Percentiles rank a stretch among this genome's conserved stretches.
These are phyloP conservation scores for Ailanthus altissimus DNA, from an alignment of 345 rosid genomes.

Conservation along the genomic window DNA sequence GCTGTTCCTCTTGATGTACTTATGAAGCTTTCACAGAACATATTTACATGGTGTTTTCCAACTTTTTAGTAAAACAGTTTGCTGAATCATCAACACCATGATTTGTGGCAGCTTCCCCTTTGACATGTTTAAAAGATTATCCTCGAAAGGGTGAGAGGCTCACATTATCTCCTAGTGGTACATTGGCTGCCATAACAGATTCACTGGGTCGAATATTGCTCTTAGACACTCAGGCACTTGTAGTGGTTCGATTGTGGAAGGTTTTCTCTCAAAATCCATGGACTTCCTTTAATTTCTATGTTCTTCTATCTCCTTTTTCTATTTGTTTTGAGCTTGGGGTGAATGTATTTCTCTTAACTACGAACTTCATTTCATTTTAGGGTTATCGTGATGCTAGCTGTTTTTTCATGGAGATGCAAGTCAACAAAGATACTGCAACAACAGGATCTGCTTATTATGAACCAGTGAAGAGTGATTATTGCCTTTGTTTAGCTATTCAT, in stretches of 20 bases:
- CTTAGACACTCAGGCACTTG: slow-evolving; percentile 93
- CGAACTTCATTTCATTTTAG: slow-evolving; percentile 34
- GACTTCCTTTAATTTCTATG: neutral
- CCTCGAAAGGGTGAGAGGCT: slow-evolving; percentile 96
- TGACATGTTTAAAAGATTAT: slow-evolving; percentile 93
- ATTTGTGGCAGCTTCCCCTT: slow-evolving; percentile 70
- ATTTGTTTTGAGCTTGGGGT: neutral
- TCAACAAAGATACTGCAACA: slow-evolving; percentile 49
- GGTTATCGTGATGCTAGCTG: slow-evolving; percentile 98
- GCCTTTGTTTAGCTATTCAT: slow-evolving; percentile 93
- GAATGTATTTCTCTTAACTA: neutral
- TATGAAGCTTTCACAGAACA: neutral
- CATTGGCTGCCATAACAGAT: slow-evolving; percentile 96
- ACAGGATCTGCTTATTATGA: slow-evolving; percentile 49
- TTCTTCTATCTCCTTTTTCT: neutral
- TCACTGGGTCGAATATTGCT: slow-evolving; percentile 96
- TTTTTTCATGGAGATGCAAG: slow-evolving; percentile 91
- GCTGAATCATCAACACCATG: slow-evolving; percentile 21
- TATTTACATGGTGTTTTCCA: neutral
- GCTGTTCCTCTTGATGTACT: neutral
- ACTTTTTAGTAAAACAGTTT: neutral
- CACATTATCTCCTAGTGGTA: slow-evolving; percentile 89
- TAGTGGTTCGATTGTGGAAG: slow-evolving; percentile 97
- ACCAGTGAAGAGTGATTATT: slow-evolving; percentile 76
- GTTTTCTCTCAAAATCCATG: slow-evolving; percentile 36